A percentile compares a stretch with the other conserved stretches of the same genome.
Conservation (phyloP, 176 grass and related monocot species). For the Ampelocalamus luodianensis region DNA sequence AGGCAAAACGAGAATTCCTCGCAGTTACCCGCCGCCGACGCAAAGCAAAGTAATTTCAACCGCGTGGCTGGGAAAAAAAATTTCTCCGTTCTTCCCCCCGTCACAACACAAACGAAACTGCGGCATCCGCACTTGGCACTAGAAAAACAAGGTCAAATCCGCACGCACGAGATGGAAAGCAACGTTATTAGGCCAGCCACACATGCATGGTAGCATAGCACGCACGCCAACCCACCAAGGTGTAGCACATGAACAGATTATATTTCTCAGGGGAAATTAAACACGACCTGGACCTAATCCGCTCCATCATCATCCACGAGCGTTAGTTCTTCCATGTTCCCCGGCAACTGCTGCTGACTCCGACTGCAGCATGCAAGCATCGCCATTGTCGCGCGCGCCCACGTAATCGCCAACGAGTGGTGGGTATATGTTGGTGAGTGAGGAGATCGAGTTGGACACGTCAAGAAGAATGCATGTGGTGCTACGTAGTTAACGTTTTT, state of each 20-base stretch:
- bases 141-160: not conserved
- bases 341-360: not conserved
- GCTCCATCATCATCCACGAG: not conserved
- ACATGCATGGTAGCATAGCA: too few species aligned
- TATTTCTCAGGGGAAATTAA: not conserved
- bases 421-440: not conserved
- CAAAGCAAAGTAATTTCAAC: not conserved
- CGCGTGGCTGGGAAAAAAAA: not conserved
- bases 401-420: not conserved
- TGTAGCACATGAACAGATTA: not conserved
- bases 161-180: constrained; percentile 17
- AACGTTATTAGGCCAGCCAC: not conserved
- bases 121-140: not conserved
- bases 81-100: not conserved
- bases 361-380: not conserved
- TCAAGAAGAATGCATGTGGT: not conserved
- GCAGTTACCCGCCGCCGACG: constrained; percentile 36
- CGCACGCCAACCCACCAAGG: not conserved
- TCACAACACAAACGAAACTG: not conserved
- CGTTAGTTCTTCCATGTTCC: not conserved
- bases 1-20: not conserved
- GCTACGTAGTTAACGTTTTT: too few species aligned
- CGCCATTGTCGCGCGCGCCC: not conserved
- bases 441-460: constrained; percentile 34
- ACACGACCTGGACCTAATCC: constrained; percentile 22